These are phyloP conservation scores for Rhododendron ferrugineum DNA, from an alignment of 148 eudicot species.

Conservation along the genomic window DNA sequence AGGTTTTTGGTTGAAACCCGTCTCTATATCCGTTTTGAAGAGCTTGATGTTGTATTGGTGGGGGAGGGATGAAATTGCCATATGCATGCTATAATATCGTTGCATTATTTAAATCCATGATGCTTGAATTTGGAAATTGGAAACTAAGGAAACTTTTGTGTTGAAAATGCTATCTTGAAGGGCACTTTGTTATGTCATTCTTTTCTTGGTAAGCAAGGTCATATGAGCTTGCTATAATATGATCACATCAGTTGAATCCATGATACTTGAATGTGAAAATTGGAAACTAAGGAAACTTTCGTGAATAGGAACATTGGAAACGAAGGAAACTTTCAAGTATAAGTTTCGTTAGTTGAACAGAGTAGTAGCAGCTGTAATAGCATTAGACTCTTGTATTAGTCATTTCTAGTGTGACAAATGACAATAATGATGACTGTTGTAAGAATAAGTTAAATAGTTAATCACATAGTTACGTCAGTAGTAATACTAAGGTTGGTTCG, in stretches of 20 bases:
- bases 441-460: too few species aligned
- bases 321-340: too few species aligned
- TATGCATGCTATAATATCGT: not conserved
- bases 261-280: not conserved
- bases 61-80: not conserved
- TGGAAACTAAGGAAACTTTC: not conserved
- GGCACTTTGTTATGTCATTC: too few species aligned
- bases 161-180: not conserved
- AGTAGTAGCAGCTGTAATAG: not conserved
- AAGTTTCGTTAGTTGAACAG: not conserved
- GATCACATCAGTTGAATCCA: not conserved
- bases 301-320: not conserved
- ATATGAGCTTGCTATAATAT: not conserved
- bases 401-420: too few species aligned
- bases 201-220: too few species aligned
- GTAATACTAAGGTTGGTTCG: not conserved
- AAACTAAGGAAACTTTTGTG: not conserved
- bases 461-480: not conserved
- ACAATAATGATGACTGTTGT: not conserved
- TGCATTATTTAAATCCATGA: not conserved
- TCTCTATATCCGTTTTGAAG: not conserved
- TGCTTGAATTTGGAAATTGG: not conserved
- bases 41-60: not conserved
- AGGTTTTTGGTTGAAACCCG: not conserved
- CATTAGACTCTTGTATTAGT: not conserved